Base-by-base conservation (phyloP, 768 basidiomycete species). In the Leccinum broughii region DNA sequence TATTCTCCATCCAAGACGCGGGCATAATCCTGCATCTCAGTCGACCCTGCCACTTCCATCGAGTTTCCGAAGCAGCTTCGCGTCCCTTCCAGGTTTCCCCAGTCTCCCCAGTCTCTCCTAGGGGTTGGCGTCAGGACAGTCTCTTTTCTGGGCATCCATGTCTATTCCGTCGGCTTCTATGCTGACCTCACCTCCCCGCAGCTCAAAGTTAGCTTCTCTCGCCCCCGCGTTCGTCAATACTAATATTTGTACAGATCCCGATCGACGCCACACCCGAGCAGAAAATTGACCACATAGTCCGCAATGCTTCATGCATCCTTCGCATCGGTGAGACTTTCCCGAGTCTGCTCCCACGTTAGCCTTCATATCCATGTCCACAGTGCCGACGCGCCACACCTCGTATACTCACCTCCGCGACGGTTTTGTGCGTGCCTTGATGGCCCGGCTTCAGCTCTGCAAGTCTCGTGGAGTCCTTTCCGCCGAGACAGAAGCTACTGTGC, bases 161-260 rank as follows among this genome's bases (percentile, higher is more conserved):
- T 96, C 15, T 97, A 97, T 75, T 90, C 89, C 11, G 85, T 93
- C 35, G 95, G 84, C 2, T 93, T 97, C 75, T 97, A 96, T 72
- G 89, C 92, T 6, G 93, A 96, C 70, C 75, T 93, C 49, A 67
- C 77, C n/a, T 83, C 86, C 62, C 83, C 87, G 1, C 80, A 78
- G 46, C 78, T 91, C 59, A 80, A 81, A 56, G 88, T 89, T 55
- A 55, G 77, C 68, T 10, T 50, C 32, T 37, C 28, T 22, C 28
- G 49, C 35, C 24, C 15, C 22, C 17, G 20, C 20, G 9, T 20
- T 20, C 34, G 44, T 54, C 4, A 32, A 55, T 22, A 17, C 61
- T 61, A n/a, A 64, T 57, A 39, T 37, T 26, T 8, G 17, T 11
- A 44, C 63, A 90, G 86, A 77, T 92, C 24, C 78, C 86, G 10